Base-by-base conservation (phyloP, 1,139 yeast species). In the Ashbya aceris region DNA sequence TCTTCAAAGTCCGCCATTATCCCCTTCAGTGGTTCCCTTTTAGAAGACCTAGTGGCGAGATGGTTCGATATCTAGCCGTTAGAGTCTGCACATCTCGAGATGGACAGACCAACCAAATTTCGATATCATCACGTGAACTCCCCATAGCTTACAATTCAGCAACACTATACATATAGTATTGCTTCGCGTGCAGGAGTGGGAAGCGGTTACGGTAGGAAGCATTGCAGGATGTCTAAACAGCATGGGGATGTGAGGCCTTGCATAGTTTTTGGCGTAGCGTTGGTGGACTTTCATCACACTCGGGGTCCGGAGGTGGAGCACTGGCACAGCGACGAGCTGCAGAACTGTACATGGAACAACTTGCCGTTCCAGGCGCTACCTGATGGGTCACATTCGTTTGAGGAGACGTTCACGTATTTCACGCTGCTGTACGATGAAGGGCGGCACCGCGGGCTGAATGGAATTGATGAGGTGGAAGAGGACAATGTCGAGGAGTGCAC, bases 301-400 rank as follows among this genome's bases (percentile, higher is more conserved):
- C 66, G 95, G 45, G 98, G 98, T 0, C 98, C 98, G 0, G 97
- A 91, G 58, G 79, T 91, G 13, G 96, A 89, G 61, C 86, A 85
- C 67, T 85, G 96, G 87, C 71, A 78, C 39, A 87, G 94, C 1
- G 52, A 56, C 0, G 59, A 54, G 9, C 64, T 83, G 17, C 33
- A 38, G 10, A 33, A 38, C 14, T 29, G 34, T 20, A 20, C 40
- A 14, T 91, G 96, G 86, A 86, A 91, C n/a, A 79, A 83, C 54
- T 65, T 91, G 36, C 93, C 97, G 2, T 91, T 91, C 58, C 96
- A 89, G 58, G 95, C 96, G 2, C 67, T 91, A 30, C 98, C 98
- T 0, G 98, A 91, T 62, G 98, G 98, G 1, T 82, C 94, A 1
- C 98, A 91, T 61, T 69, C 76, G 62, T 91, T 81, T 56, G 95